Evolutionary conservation across 495 filamentous ascomycete species (phyloP).

Genomic region (Lepidopterella palustris): DNA sequence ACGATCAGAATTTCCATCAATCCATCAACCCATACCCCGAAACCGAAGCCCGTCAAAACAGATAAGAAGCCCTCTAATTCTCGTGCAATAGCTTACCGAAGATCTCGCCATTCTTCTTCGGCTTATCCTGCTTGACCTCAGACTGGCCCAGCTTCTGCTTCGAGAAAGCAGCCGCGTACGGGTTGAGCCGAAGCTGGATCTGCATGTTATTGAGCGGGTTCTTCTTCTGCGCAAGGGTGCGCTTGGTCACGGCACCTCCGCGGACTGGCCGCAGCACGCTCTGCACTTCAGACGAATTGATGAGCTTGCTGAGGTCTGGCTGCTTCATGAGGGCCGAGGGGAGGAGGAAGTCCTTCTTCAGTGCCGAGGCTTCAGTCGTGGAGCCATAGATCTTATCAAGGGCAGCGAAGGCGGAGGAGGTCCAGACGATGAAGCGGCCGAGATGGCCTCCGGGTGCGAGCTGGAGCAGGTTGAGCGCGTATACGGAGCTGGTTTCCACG

Average conservation of each 20-base stretch:
- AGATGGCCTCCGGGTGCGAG: slow-evolving; percentile 98
- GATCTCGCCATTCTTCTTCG: slow-evolving; percentile 42
- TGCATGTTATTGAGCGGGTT: slow-evolving; percentile 98
- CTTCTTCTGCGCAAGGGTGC: slow-evolving; percentile 91
- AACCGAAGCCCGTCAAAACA: not conserved
- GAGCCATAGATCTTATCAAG: slow-evolving; percentile 94
- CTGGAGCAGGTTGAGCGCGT: slow-evolving; percentile 95
- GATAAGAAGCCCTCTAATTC: slow-evolving; percentile 39
- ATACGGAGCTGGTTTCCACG: slow-evolving; percentile 94
- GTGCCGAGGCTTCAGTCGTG: slow-evolving; percentile 70
- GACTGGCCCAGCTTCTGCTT: slow-evolving; percentile 72
- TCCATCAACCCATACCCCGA: not conserved
- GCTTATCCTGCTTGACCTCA: slow-evolving; percentile 51
- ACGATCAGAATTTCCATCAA: not conserved
- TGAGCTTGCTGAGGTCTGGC: slow-evolving; percentile 88
- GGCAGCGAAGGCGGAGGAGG: slow-evolving; percentile 89
- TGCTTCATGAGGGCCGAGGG: slow-evolving; percentile 82
- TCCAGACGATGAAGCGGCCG: slow-evolving; percentile 98
- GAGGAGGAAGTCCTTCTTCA: slow-evolving; percentile 98
- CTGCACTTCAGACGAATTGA: slow-evolving; percentile 99
- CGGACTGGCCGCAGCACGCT: slow-evolving; percentile 80
- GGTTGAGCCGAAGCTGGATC: slow-evolving; percentile 93
- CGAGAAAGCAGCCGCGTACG: slow-evolving; percentile 80
- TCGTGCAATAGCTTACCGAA: slow-evolving; percentile 51
- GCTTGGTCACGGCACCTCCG: slow-evolving; percentile 87